phyloP scores from a whole-genome alignment of 2,329 filamentous ascomycete genomes.

The Daldinia sp. region DNA sequence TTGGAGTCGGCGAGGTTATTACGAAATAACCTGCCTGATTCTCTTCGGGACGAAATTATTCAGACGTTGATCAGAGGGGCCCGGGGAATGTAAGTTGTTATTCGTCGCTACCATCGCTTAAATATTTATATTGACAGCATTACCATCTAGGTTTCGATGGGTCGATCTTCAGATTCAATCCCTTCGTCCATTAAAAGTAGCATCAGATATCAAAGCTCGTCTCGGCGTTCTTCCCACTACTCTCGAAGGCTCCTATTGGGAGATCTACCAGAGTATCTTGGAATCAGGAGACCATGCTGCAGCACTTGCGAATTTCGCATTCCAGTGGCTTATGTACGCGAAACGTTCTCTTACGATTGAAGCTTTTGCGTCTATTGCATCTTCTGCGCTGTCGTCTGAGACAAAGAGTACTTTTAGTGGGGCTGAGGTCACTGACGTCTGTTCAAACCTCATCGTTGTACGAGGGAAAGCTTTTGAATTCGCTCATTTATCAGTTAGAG shows the following conservation, averaged over 20 bases:
- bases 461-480: neutral
- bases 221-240: conserved; percentile 1
- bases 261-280: neutral
- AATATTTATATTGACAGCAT: neutral
- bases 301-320: conserved; percentile 2
- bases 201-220: neutral
- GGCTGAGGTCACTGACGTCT: conserved; percentile 1
- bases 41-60: neutral
- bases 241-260: conserved; percentile 1
- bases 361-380: neutral
- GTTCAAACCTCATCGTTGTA: neutral
- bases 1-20: neutral
- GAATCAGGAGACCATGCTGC: conserved; percentile 2
- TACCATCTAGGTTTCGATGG: neutral
- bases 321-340: conserved; percentile 1
- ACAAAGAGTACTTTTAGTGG: neutral
- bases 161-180: conserved; percentile 2
- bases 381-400: neutral
- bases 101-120: neutral
- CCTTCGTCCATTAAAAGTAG: neutral
- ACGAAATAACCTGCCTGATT: conserved; percentile 1
- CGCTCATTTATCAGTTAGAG: conserved; percentile 1
- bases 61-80: neutral
- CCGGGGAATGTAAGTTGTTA: neutral
- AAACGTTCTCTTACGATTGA: neutral